phyloP scores from a whole-genome alignment of 2,329 filamentous ascomycete genomes.

The Geoglossum cookeanum region DNA sequence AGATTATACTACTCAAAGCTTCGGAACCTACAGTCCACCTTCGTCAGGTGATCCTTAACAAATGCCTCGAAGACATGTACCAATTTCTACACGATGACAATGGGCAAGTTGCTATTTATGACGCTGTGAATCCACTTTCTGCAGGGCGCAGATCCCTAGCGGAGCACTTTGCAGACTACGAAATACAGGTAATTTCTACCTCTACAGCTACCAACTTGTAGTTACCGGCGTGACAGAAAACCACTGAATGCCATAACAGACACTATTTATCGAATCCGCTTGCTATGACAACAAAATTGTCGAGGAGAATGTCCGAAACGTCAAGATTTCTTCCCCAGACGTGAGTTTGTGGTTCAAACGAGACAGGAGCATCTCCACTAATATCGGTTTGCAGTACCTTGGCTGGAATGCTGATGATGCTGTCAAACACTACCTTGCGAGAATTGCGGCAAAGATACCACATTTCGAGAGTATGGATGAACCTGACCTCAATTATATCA shows the following conservation, averaged over 20 bases:
- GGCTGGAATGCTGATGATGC: constrained; percentile 87
- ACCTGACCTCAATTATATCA: constrained; percentile 86
- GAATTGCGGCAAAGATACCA: constrained; percentile 83
- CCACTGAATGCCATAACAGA: constrained; percentile 31
- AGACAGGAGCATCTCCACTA: constrained; percentile 5
- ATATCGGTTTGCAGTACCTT: constrained; percentile 40
- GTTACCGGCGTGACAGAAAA: neutral
- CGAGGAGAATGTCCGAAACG: constrained; percentile 86
- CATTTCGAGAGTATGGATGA: constrained; percentile 96
- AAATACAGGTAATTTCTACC: constrained; percentile 49
- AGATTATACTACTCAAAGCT: constrained; percentile 22
- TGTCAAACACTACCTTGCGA: constrained; percentile 72
- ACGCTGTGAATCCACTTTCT: constrained; percentile 85
- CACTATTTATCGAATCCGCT: constrained; percentile 88
- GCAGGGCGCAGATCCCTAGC: constrained; percentile 66
- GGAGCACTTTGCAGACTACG: constrained; percentile 94
- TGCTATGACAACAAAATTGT: constrained; percentile 89
- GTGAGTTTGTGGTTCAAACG: constrained; percentile 29
- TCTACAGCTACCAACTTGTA: neutral
- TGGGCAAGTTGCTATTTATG: constrained; percentile 94
- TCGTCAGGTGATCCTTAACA: constrained; percentile 92
- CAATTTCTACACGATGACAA: constrained; percentile 93
- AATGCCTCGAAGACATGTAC: constrained; percentile 93
- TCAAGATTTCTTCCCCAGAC: constrained; percentile 95
- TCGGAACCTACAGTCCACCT: constrained; percentile 83